Percentiles rank a stretch among this genome's conserved stretches.
phyloP scores from a whole-genome alignment of 352 stramenopile species.

The Globisporangium splendens region DNA sequence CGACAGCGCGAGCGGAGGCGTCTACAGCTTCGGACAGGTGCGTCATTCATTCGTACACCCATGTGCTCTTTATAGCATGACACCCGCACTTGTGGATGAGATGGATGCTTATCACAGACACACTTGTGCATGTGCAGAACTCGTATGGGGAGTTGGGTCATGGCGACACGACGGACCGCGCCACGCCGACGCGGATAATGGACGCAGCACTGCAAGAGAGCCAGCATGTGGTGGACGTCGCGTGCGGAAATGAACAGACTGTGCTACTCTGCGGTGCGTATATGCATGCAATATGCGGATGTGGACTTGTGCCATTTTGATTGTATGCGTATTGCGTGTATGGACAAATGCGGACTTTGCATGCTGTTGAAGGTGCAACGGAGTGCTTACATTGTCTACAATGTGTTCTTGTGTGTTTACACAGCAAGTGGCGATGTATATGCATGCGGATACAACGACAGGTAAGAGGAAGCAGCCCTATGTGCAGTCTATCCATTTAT shows the following conservation, averaged over 20 bases:
- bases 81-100: too few relatives aligned
- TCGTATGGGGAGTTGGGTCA: conserved; percentile 90
- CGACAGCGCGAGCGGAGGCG: conserved; percentile 2
- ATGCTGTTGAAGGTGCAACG: neutral
- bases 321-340: too few relatives aligned
- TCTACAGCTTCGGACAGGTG: conserved; percentile 56
- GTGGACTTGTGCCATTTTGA: too few relatives aligned
- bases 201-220: conserved; percentile 18
- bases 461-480: conserved; percentile 19
- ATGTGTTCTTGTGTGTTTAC: neutral
- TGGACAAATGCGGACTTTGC: too few relatives aligned
- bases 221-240: conserved; percentile 70
- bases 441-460: conserved; percentile 92
- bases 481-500: neutral
- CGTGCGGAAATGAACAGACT: conserved; percentile 91
- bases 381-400: neutral
- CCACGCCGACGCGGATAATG: conserved; percentile 38
- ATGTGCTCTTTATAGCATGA: neutral
- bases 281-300: neutral
- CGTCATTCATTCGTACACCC: neutral
- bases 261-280: conserved; percentile 67
- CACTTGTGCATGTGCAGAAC: conserved; percentile 50
- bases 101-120: too few relatives aligned
- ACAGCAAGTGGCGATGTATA: conserved; percentile 77
- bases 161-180: conserved; percentile 75